A percentile compares a stretch with the other conserved stretches of the same genome.
phyloP scores from a whole-genome alignment of 306 rosid species.

The Vigna mungo region DNA sequence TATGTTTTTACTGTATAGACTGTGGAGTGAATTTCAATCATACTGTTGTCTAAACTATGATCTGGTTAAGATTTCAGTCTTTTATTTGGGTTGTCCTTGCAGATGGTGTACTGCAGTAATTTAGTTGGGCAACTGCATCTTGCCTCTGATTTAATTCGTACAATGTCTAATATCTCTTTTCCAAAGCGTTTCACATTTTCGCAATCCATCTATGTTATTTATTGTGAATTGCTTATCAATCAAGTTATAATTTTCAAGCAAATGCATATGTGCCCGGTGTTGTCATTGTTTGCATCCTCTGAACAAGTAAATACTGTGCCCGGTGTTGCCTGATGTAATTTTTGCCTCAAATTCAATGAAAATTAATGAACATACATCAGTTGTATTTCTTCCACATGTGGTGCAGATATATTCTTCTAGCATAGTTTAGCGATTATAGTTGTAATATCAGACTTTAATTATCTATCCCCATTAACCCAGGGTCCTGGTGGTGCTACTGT shows the following conservation, averaged over 20 bases:
- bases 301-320: neutral
- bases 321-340: neutral
- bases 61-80: neutral
- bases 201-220: conserved; percentile 12
- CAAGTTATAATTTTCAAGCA: neutral
- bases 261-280: neutral
- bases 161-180: neutral
- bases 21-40: conserved; percentile 17
- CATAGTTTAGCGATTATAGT: conserved; percentile 25
- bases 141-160: neutral
- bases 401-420: neutral
- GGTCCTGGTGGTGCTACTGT: conserved; percentile 91
- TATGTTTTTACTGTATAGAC: neutral
- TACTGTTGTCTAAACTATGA: neutral
- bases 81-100: neutral
- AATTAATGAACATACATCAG: neutral
- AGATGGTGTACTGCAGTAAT: neutral
- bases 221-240: neutral
- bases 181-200: neutral
- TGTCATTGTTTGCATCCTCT: conserved; percentile 1
- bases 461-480: conserved; percentile 52
- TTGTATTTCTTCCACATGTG: neutral
- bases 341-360: conserved; percentile 7
- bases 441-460: conserved; percentile 32
- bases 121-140: neutral